Evolutionary conservation across 768 basidiomycete species (phyloP).

Genomic region (Gloeophyllum trabeum): DNA sequence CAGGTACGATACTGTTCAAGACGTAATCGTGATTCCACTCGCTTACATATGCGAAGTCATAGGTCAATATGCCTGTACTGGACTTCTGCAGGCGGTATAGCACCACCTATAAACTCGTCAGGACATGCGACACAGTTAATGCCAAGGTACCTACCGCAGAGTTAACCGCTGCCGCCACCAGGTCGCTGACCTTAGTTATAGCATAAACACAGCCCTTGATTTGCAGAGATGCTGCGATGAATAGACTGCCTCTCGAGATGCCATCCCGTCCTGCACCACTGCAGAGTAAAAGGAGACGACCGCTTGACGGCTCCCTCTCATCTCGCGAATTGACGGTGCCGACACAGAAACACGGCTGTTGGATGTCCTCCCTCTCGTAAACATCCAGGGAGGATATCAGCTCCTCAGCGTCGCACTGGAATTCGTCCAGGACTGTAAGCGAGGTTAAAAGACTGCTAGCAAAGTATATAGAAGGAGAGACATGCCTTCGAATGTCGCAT

Average conservation of each 20-base stretch:
- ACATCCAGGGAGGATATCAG: conserved; percentile 33
- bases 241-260: conserved; percentile 2
- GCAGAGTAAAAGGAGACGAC: conserved; percentile 55
- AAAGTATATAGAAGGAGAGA: background rate
- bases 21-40: conserved; percentile 81
- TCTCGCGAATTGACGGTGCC: conserved; percentile 24
- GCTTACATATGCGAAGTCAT: conserved; percentile 29
- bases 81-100: conserved; percentile 28
- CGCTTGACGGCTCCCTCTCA: conserved; percentile 27
- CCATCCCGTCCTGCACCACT: background rate
- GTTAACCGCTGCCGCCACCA: conserved; percentile 63
- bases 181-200: conserved; percentile 32
- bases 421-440: conserved; percentile 31
- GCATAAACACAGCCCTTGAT: conserved; percentile 65
- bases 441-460: no score
- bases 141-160: conserved; percentile 45
- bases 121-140: conserved; percentile 6
- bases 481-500: conserved; percentile 41
- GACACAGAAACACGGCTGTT: conserved; percentile 23
- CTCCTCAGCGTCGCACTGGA: conserved; percentile 40
- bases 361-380: background rate
- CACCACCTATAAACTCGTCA: conserved; percentile 29
- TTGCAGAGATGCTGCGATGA: conserved; percentile 28
- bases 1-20: conserved; percentile 53
- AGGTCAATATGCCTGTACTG: conserved; percentile 19